Base-by-base conservation (phyloP, 495 filamentous ascomycete genomes). In the Talaromyces ruber region DNA sequence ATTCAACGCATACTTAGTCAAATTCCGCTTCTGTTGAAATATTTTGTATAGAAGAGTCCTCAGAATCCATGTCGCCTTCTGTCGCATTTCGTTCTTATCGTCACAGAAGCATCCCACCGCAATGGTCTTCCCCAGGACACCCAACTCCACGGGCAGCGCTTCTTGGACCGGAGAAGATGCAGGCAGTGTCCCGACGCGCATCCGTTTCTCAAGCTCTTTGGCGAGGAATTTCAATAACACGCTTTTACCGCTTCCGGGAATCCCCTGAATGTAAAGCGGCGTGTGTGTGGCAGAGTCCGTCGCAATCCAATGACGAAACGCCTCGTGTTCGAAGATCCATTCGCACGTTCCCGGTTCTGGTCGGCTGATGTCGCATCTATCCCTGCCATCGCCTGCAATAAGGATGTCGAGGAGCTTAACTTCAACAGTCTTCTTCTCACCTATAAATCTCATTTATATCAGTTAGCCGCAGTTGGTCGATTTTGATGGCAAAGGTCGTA, bases 1-100 rank as follows among this genome's bases (percentile, higher is more conserved):
- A 32, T 56, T 56, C 26, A 56, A n/a, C 32, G 53, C 53, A 30
- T 56, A 56, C 26, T 56, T 56, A 3, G 53, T 12, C 58, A 59
- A 18, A 59, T 47, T 28, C 18, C 58, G 58, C 28, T 50, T 59
- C 58, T 59, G 58, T 7, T 59, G 32, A 16, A 37, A 43, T 8
- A 45, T 59, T 8, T 59, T 50, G 39, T 43, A 59, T 4, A 59
- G 18, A 30, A 59, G 58, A 26, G 58, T 59, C 58, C 58, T 59
- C 39, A 59, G 2, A 29, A 59, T 43, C 58, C 58, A 59, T 4
- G 37, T 43, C 32, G 58, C 32, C 58, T 39, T 59, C 4, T 16
- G 58, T 16, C 58, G n/a, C 21, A 26, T 59, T 50, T 39, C 32
- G 14, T 59, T 39, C 39, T 59, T 59, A 25, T 59, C 58, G 16